Evolutionary conservation across 805 yeast species (phyloP).

Genomic region (Metschnikowia chrysomelidarum): DNA sequence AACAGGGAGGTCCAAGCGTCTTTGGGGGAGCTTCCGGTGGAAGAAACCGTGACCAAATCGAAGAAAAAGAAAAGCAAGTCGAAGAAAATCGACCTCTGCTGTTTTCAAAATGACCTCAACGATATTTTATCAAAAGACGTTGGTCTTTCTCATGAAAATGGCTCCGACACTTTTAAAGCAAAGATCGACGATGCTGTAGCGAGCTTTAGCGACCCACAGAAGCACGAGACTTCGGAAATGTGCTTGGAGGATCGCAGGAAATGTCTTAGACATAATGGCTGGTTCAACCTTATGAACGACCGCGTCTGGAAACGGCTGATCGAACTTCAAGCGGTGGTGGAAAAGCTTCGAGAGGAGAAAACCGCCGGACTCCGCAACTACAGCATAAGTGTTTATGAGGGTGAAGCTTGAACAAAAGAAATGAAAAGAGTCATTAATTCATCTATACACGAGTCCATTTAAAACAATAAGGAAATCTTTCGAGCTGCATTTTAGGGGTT

Average conservation of each 20-base stretch:
- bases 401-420: conserved; percentile 1
- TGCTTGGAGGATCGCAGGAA: conserved; percentile 56
- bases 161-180: conserved; percentile 12
- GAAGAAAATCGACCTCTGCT: conserved; percentile 51
- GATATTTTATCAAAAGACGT: conserved; percentile 1
- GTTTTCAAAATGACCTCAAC: conserved; percentile 39
- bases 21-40: conserved; percentile 14
- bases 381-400: conserved; percentile 32
- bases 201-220: conserved; percentile 13
- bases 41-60: conserved; percentile 17
- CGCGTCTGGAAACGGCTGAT: conserved; percentile 28
- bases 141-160: too few species aligned
- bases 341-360: conserved; percentile 26
- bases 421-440: neutral
- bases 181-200: conserved; percentile 19
- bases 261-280: conserved; percentile 54
- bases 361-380: conserved; percentile 33
- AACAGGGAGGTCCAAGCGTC: conserved; percentile 33
- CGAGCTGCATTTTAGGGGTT: neutral
- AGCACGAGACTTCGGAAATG: conserved; percentile 14
- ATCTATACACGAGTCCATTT: conserved; percentile 2
- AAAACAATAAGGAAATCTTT: too few species aligned
- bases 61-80: conserved; percentile 21
- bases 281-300: conserved; percentile 42
- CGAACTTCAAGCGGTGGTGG: conserved; percentile 35